Percentiles rank a stretch among this genome's conserved stretches.
Conservation (phyloP, 495 filamentous ascomycete genomes). For the Penicillium paradoxum region DNA sequence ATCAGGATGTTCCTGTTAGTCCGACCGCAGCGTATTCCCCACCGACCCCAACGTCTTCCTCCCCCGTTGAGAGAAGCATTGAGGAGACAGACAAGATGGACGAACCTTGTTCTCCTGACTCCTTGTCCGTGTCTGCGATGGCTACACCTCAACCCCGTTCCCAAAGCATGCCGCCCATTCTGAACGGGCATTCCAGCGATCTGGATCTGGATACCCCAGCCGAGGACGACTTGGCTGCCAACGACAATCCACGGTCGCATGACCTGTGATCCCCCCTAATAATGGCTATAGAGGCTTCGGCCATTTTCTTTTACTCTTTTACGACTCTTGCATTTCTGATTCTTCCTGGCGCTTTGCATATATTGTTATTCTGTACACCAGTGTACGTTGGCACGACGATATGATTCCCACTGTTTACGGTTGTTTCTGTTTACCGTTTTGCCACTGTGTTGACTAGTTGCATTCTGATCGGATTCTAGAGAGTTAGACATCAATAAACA, state of each 20-base stretch:
- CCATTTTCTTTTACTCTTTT: too few species aligned
- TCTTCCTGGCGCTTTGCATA: slow-evolving; percentile 2
- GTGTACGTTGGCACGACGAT: slow-evolving; percentile 7
- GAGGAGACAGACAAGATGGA: slow-evolving; percentile 9
- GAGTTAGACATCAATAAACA: neutral
- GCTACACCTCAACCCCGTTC: slow-evolving; percentile 27
- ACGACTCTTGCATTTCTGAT: neutral
- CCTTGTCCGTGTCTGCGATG: slow-evolving; percentile 20
- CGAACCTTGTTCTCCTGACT: slow-evolving; percentile 12
- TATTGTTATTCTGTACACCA: slow-evolving; percentile 2
- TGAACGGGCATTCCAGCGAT: slow-evolving; percentile 19
- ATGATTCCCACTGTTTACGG: slow-evolving; percentile 16
- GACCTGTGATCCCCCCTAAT: neutral
- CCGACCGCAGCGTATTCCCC: slow-evolving; percentile 43
- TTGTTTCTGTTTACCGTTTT: neutral
- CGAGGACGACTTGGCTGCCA: neutral
- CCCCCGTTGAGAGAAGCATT: slow-evolving; percentile 19
- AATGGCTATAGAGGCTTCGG: neutral
- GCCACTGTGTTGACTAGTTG: neutral
- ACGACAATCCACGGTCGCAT: neutral
- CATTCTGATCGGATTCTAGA: neutral
- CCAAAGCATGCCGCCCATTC: slow-evolving; percentile 39
- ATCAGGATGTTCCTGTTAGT: slow-evolving; percentile 27
- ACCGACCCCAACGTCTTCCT: slow-evolving; percentile 43
- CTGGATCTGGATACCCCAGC: slow-evolving; percentile 3